Base-by-base conservation (phyloP, 192 early-diverging fungal species). In the Mortierella antarctica region DNA sequence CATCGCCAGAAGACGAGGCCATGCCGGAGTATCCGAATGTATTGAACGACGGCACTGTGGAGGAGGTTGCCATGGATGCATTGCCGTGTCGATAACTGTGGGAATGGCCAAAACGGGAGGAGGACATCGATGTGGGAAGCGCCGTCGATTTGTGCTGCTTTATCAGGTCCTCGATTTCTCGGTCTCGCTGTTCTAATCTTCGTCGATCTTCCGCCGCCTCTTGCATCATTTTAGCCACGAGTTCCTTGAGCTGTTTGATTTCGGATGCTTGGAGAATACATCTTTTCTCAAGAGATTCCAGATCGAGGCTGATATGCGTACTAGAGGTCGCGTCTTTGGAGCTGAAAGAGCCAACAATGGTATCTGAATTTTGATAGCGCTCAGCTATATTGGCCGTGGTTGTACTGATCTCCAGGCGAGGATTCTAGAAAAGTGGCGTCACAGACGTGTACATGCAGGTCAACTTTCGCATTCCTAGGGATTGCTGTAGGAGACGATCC, bases 111-210 rank as follows among this genome's bases (percentile, higher is more conserved):
- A 31, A 31, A 31, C 31, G 31, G 1, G 63, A 11, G 8, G 62
- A 17, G 15, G 46, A 41, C 41, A 14, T 69, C 54, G 21, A 68
- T 46, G 62, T 59, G 65, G 17, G 60, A 64, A 46, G 67, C n/a
- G 53, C 39, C 21, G 62, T 41, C 46, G 44, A 62, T 51, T 57
- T 44, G 41, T 71, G 67, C 21, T 71, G 63, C 56, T 65, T 62
- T 60, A 72, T 39, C 54, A 80, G 11, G 42, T 72, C 70, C n/a
- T 80, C 77, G 17, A 80, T 67, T 60, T 80, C 70, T 15, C 54
- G 45, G 45, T 80, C 77, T 20, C 62, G 55, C 56, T 80, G 70
- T 46, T 54, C 54, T n/a, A 80, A 11, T 44, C 68, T 80, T 41
- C 70, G 65, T 4, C 65, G 69, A 18, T 67, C 77, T 11, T 80